Evolutionary conservation across 2,329 filamentous ascomycete species (phyloP), one percentile per base, ranked within the genome.

Genomic region (Curvularia lunata): DNA sequence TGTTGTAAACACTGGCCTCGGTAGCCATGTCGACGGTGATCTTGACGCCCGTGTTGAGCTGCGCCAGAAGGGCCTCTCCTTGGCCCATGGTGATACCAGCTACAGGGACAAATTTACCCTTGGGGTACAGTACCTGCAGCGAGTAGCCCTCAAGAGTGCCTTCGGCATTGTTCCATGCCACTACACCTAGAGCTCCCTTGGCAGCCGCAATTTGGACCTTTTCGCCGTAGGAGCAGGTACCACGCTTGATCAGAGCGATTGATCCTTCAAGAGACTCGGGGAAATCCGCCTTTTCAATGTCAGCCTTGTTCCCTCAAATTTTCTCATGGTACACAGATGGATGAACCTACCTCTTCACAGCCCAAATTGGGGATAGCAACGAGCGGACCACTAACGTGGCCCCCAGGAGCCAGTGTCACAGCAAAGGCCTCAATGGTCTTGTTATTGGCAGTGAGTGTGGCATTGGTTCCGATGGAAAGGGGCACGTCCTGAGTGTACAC

Each of bases 171-270:
- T 92, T 91, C 77, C 90, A 92, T 30, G 92, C 80, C 10, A 93
- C 77, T 0, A 87, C 88, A 1, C 88, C 89, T 16, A 85, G 72
- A 7, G 90, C 90, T 27, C 89, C 88, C 21, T 68, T 66, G 5
- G 68, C 61, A 37, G 66, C 65, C 5, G 91, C 90, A 13, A 85
- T 78, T 46, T 82, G 82, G 0, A 89, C 89, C 79, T 95, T 95
- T 58, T 82, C 77, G 10, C 87, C 89, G 66, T 92, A 95, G 8
- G 85, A 67, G 71, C 91, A 95, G 1, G 78, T 82, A 51, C 91
- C 91, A 56, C 91, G 87, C 48, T 82, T 80, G 65, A 94, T 84
- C 32, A 94, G 81, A 10, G 88, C 90, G 55, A 95, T 87, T 56
- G 85, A 85, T 50, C 87, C 89, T 13, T 78, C 75, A 6, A 88